A percentile compares a stretch with the other conserved stretches of the same genome.
Conservation (phyloP, 2,329 filamentous ascomycete species). For the Westerdykella aurantiaca region DNA sequence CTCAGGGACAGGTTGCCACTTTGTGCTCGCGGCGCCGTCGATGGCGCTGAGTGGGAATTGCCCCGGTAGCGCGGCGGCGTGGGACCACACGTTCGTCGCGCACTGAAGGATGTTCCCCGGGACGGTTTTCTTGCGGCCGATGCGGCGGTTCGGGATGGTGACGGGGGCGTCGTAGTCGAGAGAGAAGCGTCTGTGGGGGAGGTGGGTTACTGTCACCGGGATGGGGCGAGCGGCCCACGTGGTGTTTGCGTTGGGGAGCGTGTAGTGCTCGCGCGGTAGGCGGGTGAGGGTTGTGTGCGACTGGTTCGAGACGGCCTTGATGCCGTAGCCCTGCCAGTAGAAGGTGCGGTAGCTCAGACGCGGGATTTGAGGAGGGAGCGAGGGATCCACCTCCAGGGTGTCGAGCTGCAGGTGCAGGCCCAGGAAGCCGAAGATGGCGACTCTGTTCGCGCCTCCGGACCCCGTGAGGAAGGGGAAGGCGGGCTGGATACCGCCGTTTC, state of each 20-base stretch:
- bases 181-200: constrained; percentile 37
- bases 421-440: constrained; percentile 62
- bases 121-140: constrained; percentile 50
- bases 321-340: constrained; percentile 61
- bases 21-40: constrained; percentile 60
- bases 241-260: constrained; percentile 49
- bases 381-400: constrained; percentile 57
- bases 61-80: constrained; percentile 50
- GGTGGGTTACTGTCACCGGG: constrained; percentile 51
- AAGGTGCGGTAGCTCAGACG: constrained; percentile 57
- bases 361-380: constrained; percentile 60
- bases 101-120: constrained; percentile 62
- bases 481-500: constrained; percentile 62
- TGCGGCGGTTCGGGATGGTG: constrained; percentile 54
- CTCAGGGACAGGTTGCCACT: constrained; percentile 54
- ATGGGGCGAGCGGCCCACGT: constrained; percentile 52
- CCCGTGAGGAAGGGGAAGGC: constrained; percentile 68
- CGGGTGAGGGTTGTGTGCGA: constrained; percentile 60
- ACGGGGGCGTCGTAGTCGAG: constrained; percentile 49
- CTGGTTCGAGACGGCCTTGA: constrained; percentile 56
- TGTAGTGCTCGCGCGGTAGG: constrained; percentile 17
- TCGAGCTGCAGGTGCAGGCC: constrained; percentile 58
- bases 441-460: constrained; percentile 62
- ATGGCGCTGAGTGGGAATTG: constrained; percentile 64
- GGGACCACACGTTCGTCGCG: constrained; percentile 45